Evolutionary conservation across 2,329 filamentous ascomycete genomes (phyloP), one percentile per base, ranked within the genome.

Genomic region (Fusarium pseudoanthophilum): DNA sequence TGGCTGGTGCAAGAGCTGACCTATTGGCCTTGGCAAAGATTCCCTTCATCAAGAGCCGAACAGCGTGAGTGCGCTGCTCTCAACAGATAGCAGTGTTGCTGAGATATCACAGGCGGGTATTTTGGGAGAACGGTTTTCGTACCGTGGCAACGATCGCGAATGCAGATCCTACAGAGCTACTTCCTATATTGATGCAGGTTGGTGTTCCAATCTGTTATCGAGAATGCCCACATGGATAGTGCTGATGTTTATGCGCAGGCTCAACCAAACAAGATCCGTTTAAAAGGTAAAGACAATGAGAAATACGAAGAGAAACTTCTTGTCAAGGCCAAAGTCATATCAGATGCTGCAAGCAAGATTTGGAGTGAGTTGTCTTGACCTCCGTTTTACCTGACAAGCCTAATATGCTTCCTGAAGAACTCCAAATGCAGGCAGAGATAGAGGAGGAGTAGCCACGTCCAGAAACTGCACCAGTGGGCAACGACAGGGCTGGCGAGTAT

Each of bases 81-180:
- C 28, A 53, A 11, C 5, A 46, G 18, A 20, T 37, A 14, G n/a
- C n/a, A 49, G 18, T 10, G 39, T 24, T 53, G 63, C 72, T 67
- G 55, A 72, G 39, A 51, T 37, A 21, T 55, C 10, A 32, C 30
- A 84, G 82, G 8, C 79, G 88, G 20, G 85, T 94, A 11, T 92
- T 95, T 69, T 93, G 92, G 86, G 93, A 95, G 64, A 94, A 92
- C 79, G 93, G 93, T 4, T 92, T 92, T 77, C 91, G 89, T 76
- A 91, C 88, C 30, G 83, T 94, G 34, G 89, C 90, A 40, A 86
- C 89, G 7, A 84, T 95, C 53, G 92, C 92, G 9, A 92, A 92
- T 73, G 91, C 92, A 2, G 88, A 92, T 68, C 87, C 90, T 0
- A 87, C 87, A 67, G 92, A 93, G 71, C 83, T 95, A 30, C 84